Evolutionary conservation across 2,329 filamentous ascomycete genomes (phyloP).

Genomic region (Neofusicoccum cordaticola): DNA sequence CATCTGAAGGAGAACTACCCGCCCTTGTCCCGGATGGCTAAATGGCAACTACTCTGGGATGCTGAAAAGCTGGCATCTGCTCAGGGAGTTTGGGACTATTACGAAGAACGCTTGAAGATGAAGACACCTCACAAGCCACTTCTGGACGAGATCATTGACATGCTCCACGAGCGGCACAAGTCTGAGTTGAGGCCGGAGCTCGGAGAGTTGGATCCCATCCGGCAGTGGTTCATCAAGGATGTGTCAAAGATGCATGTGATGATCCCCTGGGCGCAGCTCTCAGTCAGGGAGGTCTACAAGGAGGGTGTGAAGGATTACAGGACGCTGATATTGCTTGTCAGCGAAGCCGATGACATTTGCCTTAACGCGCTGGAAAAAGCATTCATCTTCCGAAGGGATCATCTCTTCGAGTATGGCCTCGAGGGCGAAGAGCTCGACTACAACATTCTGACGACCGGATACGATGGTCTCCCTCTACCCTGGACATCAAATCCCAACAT

Average conservation of each 20-base stretch:
- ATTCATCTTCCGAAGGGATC: constrained; percentile 68
- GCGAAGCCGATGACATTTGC: constrained; percentile 75
- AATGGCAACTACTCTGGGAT: constrained; percentile 81
- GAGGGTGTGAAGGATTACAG: constrained; percentile 57
- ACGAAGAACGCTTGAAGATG: constrained; percentile 69
- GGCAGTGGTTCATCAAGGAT: constrained; percentile 74
- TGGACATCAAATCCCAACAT: constrained; percentile 72
- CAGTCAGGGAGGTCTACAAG: constrained; percentile 69
- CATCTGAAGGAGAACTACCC: constrained; percentile 66
- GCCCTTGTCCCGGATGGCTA: constrained; percentile 63
- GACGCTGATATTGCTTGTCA: constrained; percentile 44
- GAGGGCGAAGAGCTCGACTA: constrained; percentile 59
- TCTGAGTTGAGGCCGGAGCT: constrained; percentile 61
- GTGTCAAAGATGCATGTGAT: constrained; percentile 70
- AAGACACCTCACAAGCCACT: constrained; percentile 70
- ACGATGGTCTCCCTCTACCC: constrained; percentile 69
- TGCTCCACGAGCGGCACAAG: constrained; percentile 74
- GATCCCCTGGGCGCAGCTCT: constrained; percentile 74
- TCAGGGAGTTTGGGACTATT: constrained; percentile 73
- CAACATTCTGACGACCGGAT: constrained; percentile 52
- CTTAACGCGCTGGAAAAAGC: constrained; percentile 61
- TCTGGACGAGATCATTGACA: constrained; percentile 70
- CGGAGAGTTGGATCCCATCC: constrained; percentile 73
- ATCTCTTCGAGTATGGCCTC: constrained; percentile 71
- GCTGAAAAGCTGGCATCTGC: constrained; percentile 88